Conservation (phyloP, 164 flowering plant species). For the Liquidambar formosana region DNA sequence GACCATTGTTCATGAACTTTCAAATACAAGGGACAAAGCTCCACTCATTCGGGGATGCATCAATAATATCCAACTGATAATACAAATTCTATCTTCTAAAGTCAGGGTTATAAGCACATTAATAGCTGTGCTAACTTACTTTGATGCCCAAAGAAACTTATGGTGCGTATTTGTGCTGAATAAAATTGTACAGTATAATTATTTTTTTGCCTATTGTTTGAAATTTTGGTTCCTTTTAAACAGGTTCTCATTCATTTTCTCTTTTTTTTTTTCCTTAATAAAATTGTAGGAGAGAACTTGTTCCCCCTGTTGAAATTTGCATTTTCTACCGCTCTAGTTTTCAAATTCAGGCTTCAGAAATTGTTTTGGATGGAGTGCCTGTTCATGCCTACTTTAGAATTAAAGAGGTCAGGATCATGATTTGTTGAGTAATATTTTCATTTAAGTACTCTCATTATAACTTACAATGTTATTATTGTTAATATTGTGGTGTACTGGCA, state of each 20-base stretch:
- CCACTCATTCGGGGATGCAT: slow-evolving; percentile 71
- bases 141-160: slow-evolving; percentile 59
- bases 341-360: slow-evolving; percentile 30
- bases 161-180: slow-evolving; percentile 50
- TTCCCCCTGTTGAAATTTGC: slow-evolving; percentile 60
- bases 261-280: slow-evolving; percentile 5
- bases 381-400: slow-evolving; percentile 53
- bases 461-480: neutral
- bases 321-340: slow-evolving; percentile 52
- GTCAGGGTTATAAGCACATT: slow-evolving; percentile 60
- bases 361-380: slow-evolving; percentile 33
- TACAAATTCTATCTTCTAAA: slow-evolving; percentile 62
- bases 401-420: slow-evolving; percentile 46
- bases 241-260: neutral
- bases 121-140: slow-evolving; percentile 41
- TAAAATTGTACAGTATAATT: neutral
- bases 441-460: neutral
- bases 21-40: slow-evolving; percentile 52
- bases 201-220: neutral
- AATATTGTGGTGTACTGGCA: slow-evolving; percentile 30
- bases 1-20: slow-evolving; percentile 73
- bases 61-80: slow-evolving; percentile 32
- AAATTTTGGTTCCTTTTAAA: neutral
- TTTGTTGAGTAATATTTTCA: neutral
- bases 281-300: slow-evolving; percentile 69